Percentiles rank a stretch among this genome's conserved stretches.
phyloP scores from a whole-genome alignment of 176 grass and related monocot genomes.

The Triticum turgidum region DNA sequence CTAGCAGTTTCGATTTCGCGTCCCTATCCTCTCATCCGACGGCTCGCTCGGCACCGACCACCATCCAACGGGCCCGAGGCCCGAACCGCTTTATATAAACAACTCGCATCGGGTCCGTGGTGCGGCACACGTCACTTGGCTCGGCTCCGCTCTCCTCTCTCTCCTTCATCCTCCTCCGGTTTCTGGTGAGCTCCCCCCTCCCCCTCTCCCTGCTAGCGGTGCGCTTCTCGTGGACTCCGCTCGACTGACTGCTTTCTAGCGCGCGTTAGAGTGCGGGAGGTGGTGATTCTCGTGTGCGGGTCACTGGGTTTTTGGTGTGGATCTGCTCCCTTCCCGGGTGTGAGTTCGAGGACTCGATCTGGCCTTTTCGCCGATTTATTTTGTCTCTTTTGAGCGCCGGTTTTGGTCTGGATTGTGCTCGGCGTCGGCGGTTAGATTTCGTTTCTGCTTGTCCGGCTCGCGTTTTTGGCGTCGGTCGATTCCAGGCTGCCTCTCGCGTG shows the following conservation, averaged over 20 bases:
- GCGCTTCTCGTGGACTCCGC: conserved; percentile 33
- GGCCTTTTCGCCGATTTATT: background rate
- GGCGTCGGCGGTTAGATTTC: background rate
- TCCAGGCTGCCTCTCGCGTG: background rate
- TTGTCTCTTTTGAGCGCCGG: background rate
- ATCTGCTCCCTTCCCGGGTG: no score
- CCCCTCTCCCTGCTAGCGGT: background rate
- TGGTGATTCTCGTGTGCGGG: background rate
- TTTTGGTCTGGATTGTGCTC: background rate
- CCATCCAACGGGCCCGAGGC: conserved; percentile 17
- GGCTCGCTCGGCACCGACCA: no score
- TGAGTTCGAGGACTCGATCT: no score
- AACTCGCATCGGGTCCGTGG: background rate
- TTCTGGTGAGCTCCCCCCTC: conserved; percentile 35
- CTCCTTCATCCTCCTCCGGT: background rate
- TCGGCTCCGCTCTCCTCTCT: background rate
- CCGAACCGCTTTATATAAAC: conserved; percentile 25
- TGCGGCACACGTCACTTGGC: background rate
- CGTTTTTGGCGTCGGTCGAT: background rate
- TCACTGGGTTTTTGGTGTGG: no score
- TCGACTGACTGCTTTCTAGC: background rate
- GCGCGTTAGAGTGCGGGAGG: background rate
- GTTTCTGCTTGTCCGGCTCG: no score
- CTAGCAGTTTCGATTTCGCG: conserved; percentile 17
- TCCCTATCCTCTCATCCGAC: conserved; percentile 17